Percentiles rank a stretch among this genome's conserved stretches.
These are phyloP conservation scores for Crithidia sp. DNA, from an alignment of 208 protist genomes.

Conservation along the genomic window DNA sequence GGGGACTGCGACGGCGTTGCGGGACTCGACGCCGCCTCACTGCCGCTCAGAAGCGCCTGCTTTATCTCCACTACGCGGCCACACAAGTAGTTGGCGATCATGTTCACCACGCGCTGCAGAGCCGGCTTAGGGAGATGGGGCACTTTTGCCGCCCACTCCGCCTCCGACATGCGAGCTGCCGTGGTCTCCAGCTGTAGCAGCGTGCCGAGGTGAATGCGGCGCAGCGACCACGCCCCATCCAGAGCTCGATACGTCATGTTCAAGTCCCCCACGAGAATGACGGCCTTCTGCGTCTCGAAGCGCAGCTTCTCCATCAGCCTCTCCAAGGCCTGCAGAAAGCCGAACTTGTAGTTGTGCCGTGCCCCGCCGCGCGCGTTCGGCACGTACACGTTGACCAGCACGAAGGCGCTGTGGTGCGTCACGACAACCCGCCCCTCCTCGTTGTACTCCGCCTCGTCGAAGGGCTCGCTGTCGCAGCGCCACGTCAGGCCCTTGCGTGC, in stretches of 20 bases:
- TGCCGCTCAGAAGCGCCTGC: background rate
- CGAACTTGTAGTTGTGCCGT: conserved; percentile 61
- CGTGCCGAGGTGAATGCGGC: conserved; percentile 58
- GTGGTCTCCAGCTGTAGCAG: conserved; percentile 34
- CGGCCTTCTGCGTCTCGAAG: conserved; percentile 51
- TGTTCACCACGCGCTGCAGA: conserved; percentile 41
- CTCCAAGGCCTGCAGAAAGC: conserved; percentile 60
- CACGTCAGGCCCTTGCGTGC: conserved; percentile 69
- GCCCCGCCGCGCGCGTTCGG: conserved; percentile 75
- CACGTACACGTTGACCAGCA: conserved; percentile 91
- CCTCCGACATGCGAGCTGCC: conserved; percentile 22
- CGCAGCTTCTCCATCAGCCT: conserved; percentile 46
- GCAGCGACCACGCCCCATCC: conserved; percentile 76
- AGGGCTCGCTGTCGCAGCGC: conserved; percentile 67
- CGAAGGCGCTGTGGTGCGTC: conserved; percentile 76
- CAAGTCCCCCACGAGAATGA: conserved; percentile 84
- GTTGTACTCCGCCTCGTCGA: conserved; percentile 70
- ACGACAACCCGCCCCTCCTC: conserved; percentile 86
- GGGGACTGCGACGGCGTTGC: conserved; percentile 5
- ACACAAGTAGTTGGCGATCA: conserved; percentile 49
- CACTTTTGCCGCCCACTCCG: conserved; percentile 36
- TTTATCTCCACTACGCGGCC: conserved; percentile 17
- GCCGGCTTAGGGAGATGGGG: conserved; percentile 39
- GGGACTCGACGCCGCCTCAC: background rate
- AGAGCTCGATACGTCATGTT: conserved; percentile 85